phyloP scores from a whole-genome alignment of 2,329 filamentous ascomycete species.

The Monilinia vaccinii-corymbosi region DNA sequence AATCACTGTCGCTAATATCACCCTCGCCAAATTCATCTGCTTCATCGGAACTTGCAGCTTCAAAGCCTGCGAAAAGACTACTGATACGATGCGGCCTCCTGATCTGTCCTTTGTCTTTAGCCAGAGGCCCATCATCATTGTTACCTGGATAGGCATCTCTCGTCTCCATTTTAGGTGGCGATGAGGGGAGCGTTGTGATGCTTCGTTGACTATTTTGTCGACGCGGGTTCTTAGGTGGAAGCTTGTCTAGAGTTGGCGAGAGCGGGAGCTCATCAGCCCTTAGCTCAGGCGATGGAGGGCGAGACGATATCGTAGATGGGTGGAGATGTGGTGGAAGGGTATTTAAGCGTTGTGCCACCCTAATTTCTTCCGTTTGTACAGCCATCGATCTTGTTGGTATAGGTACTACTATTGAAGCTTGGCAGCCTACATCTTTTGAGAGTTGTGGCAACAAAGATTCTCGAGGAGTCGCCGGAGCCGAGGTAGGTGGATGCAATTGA shows the following conservation, averaged over 20 bases:
- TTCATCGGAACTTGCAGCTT: slow-evolving; percentile 60
- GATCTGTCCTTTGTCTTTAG: slow-evolving; percentile 43
- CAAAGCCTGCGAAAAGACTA: slow-evolving; percentile 81
- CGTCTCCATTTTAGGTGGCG: slow-evolving; percentile 37
- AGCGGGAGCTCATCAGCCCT: slow-evolving; percentile 32
- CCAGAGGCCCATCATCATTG: slow-evolving; percentile 70
- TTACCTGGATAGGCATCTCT: slow-evolving; percentile 67
- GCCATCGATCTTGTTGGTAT: slow-evolving; percentile 37
- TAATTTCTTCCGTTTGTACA: slow-evolving; percentile 83
- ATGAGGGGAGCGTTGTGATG: slow-evolving; percentile 37
- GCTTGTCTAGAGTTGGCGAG: slow-evolving; percentile 42
- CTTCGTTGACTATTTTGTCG: slow-evolving; percentile 41
- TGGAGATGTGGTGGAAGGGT: slow-evolving; percentile 70
- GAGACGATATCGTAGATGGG: slow-evolving; percentile 63
- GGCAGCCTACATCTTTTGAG: slow-evolving; percentile 72
- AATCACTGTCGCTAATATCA: slow-evolving; percentile 59
- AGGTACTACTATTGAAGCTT: slow-evolving; percentile 52
- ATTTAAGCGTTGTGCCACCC: slow-evolving; percentile 67
- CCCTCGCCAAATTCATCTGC: slow-evolving; percentile 51
- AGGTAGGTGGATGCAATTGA: slow-evolving; percentile 80
- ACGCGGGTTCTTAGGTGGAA: slow-evolving; percentile 52
- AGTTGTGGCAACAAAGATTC: slow-evolving; percentile 70
- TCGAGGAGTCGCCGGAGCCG: slow-evolving; percentile 69
- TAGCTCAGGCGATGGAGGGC: slow-evolving; percentile 45
- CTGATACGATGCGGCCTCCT: slow-evolving; percentile 66